These are phyloP conservation scores for Coelastrella sp. DNA, from an alignment of 139 green algal species.

Conservation along the genomic window DNA sequence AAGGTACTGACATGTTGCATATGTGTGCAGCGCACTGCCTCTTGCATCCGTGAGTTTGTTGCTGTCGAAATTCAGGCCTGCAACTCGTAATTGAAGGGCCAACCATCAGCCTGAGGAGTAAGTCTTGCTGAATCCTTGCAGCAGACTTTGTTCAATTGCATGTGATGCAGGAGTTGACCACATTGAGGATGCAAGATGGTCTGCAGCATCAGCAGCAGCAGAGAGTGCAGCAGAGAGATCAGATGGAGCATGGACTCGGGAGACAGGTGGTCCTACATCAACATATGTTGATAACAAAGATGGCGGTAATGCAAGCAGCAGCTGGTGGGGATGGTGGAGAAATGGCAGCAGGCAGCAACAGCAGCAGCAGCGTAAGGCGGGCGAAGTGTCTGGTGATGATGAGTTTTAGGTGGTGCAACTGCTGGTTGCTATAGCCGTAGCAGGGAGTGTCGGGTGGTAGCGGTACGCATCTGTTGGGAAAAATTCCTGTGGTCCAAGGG, in stretches of 20 bases:
- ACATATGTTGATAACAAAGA: neutral
- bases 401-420: neutral
- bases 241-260: neutral
- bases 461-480: neutral
- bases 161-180: neutral
- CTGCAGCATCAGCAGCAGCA: neutral
- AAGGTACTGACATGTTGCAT: no score
- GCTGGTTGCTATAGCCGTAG: no score
- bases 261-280: neutral
- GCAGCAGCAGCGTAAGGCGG: neutral
- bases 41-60: no score
- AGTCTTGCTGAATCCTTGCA: no score
- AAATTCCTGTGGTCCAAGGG: no score
- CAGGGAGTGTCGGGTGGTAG: neutral
- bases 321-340: conserved; percentile 1
- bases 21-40: no score
- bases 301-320: no score
- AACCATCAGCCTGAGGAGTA: no score
- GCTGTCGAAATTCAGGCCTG: no score
- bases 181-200: neutral
- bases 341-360: neutral
- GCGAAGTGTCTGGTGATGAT: neutral
- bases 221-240: neutral
- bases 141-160: neutral
- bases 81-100: no score